Conservation (phyloP, 208 protist species). For the Baffinella frigidus region DNA sequence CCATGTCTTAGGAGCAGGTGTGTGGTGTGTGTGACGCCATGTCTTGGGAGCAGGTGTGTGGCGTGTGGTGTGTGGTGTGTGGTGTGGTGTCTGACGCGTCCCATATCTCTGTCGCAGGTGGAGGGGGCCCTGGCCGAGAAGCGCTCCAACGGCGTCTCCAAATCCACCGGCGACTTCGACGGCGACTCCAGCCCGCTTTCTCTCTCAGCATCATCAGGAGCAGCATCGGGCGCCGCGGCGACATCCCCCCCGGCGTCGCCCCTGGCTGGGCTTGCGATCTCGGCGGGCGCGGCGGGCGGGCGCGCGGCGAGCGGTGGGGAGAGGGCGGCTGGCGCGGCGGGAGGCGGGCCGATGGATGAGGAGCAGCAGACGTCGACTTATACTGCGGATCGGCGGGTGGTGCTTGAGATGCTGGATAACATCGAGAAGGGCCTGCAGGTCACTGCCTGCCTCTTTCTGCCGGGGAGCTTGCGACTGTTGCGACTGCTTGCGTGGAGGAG, state of each 20-base stretch:
- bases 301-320: not conserved
- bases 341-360: not conserved
- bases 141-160: not conserved
- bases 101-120: too few species aligned
- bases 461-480: not conserved
- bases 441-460: not conserved
- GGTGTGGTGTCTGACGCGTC: too few species aligned
- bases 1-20: too few species aligned
- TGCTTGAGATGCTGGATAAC: conserved; percentile 20
- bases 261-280: not conserved
- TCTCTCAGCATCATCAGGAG: not conserved
- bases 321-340: not conserved
- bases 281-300: not conserved
- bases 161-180: too few species aligned
- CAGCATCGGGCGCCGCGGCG: not conserved
- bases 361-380: not conserved
- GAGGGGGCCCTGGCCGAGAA: conserved; percentile 40
- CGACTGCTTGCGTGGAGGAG: not conserved
- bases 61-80: too few species aligned
- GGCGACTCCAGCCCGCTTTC: too few species aligned
- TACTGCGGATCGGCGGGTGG: not conserved
- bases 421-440: conserved; percentile 27
- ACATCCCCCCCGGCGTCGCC: not conserved
- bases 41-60: too few species aligned
- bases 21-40: too few species aligned